Percentiles rank a stretch among this genome's conserved stretches.
phyloP scores from a whole-genome alignment of 305 asterid genomes.

The Salvia sclarea region DNA sequence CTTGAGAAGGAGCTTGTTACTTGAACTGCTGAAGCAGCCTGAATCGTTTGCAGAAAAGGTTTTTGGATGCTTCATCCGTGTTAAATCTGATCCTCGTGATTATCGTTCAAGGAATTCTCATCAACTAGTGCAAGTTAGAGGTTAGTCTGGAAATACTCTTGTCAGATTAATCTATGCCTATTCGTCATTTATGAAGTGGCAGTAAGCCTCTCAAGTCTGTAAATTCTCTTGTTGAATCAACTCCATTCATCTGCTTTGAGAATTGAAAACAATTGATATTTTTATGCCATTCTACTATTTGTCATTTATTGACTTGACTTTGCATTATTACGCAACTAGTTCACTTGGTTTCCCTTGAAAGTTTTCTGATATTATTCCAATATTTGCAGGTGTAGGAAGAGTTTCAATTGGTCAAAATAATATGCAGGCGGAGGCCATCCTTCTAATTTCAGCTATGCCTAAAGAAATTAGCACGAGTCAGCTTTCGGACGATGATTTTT shows the following conservation, averaged over 20 bases:
- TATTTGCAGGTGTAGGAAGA: constrained; percentile 51
- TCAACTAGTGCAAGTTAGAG: constrained; percentile 83
- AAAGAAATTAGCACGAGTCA: constrained; percentile 40
- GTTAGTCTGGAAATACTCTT: constrained; percentile 43
- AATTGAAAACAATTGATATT: not conserved
- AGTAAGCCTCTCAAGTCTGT: constrained; percentile 17
- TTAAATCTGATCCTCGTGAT: constrained; percentile 56
- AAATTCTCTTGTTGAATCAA: constrained; percentile 10
- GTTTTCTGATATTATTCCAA: constrained; percentile 3
- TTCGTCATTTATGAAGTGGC: not conserved
- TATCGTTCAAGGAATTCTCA: constrained; percentile 39
- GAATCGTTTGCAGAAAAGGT: constrained; percentile 69
- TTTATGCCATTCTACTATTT: not conserved
- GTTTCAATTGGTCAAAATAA: constrained; percentile 38
- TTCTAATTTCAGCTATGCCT: constrained; percentile 46
- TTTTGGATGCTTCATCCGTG: constrained; percentile 68
- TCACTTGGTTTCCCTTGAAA: not conserved
- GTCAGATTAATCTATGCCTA: not conserved
- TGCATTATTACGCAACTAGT: not conserved
- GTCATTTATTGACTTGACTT: constrained; percentile 8
- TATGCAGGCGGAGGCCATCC: constrained; percentile 43
- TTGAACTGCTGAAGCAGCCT: constrained; percentile 57
- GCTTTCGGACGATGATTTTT: constrained; percentile 54
- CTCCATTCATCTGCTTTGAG: constrained; percentile 16
- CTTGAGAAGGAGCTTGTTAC: constrained; percentile 68